Percentiles rank a stretch among this genome's conserved stretches.
Evolutionary conservation across 164 flowering plant species (phyloP).

Genomic region (Hamamelis virginiana): DNA sequence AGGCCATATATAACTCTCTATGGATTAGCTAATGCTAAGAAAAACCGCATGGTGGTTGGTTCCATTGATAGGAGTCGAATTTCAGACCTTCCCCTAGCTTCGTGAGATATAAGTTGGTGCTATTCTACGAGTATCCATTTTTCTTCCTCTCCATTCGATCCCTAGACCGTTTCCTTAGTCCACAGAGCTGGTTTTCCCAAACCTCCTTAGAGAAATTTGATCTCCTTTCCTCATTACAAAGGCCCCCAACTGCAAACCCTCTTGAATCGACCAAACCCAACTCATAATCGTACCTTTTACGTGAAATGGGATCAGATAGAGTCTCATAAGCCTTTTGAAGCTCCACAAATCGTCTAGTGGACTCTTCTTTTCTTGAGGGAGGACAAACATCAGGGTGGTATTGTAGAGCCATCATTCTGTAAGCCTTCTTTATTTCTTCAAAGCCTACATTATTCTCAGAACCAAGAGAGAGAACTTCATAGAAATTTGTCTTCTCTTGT

Average conservation of each 20-base stretch:
- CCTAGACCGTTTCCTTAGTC: slow-evolving; percentile 22
- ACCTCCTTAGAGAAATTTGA: slow-evolving; percentile 14
- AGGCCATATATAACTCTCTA: too few relatives aligned
- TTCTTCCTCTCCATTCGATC: slow-evolving; percentile 20
- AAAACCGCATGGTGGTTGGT: too few relatives aligned
- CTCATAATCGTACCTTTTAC: slow-evolving; percentile 21
- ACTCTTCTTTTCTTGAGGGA: slow-evolving; percentile 23
- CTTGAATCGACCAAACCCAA: slow-evolving; percentile 13
- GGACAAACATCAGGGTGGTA: slow-evolving; percentile 41
- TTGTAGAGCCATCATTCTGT: slow-evolving; percentile 29
- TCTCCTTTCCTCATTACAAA: slow-evolving; percentile 5
- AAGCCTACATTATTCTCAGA: slow-evolving; percentile 13
- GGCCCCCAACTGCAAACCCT: not conserved
- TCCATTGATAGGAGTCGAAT: too few relatives aligned
- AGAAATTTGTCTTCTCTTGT: slow-evolving; percentile 16
- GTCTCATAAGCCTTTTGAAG: slow-evolving; percentile 29
- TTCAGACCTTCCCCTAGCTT: too few relatives aligned
- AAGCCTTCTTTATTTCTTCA: slow-evolving; percentile 39
- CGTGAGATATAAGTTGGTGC: too few relatives aligned
- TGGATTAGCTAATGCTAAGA: too few relatives aligned
- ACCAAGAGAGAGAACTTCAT: slow-evolving; percentile 20
- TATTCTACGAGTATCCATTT: not conserved
- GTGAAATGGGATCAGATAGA: slow-evolving; percentile 21
- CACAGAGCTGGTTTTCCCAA: slow-evolving; percentile 40
- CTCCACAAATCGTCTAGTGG: slow-evolving; percentile 25